Conservation (phyloP, 2,329 filamentous ascomycete genomes). For the Didymella lethalis region DNA sequence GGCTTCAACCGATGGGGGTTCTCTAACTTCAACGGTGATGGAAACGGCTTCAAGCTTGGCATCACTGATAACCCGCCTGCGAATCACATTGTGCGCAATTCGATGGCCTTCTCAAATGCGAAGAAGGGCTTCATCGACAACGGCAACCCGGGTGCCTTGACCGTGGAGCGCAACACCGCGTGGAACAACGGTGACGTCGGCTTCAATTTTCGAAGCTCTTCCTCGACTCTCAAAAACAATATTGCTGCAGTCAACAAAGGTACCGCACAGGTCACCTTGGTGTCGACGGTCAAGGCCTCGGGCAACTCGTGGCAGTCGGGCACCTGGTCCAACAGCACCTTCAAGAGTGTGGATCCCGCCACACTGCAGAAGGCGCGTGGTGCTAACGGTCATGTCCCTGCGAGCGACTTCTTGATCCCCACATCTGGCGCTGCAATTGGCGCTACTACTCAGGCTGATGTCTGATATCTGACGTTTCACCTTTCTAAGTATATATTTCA, state of each 20-base stretch:
- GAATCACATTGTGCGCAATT: conserved; percentile 56
- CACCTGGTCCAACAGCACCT: conserved; percentile 52
- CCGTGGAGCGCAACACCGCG: conserved; percentile 55
- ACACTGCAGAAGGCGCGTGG: conserved; percentile 50
- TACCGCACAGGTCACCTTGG: conserved; percentile 18
- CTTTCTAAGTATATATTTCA: not conserved
- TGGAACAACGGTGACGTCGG: conserved; percentile 57
- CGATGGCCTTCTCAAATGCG: conserved; percentile 56
- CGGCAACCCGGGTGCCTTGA: conserved; percentile 53
- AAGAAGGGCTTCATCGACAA: conserved; percentile 60
- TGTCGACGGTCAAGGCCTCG: conserved; percentile 29
- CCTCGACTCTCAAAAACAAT: conserved; percentile 51
- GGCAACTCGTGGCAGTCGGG: conserved; percentile 57
- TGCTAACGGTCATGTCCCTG: conserved; percentile 51
- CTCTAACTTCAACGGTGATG: conserved; percentile 54
- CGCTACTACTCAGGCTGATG: conserved; percentile 45
- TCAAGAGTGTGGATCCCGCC: conserved; percentile 49
- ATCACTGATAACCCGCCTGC: conserved; percentile 49
- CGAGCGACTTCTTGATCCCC: conserved; percentile 55
- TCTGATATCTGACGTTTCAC: conserved; percentile 1
- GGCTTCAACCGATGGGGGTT: conserved; percentile 59
- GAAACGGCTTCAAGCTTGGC: conserved; percentile 60
- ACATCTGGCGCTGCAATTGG: conserved; percentile 50
- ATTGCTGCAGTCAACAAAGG: conserved; percentile 50
- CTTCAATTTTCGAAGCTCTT: conserved; percentile 50